Conservation (phyloP, 371 early-diverging fungal genomes). For the Saksenaea oblongispora region DNA sequence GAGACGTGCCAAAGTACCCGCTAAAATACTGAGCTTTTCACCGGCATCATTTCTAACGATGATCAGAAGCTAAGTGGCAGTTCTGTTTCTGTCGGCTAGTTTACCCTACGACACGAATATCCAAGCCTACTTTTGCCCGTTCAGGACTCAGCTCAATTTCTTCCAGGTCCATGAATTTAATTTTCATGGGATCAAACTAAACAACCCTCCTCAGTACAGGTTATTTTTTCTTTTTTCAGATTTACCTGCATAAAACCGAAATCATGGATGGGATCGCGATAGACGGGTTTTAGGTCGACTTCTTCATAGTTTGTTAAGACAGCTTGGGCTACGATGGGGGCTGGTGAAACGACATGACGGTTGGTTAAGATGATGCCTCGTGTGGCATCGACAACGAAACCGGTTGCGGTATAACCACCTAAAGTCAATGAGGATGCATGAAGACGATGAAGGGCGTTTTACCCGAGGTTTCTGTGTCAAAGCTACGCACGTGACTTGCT, state of each 20-base stretch:
- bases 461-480: slow-evolving; percentile 88
- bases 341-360: slow-evolving; percentile 86
- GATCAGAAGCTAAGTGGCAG: neutral
- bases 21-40: slow-evolving; percentile 33
- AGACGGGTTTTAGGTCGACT: slow-evolving; percentile 77
- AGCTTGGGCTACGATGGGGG: slow-evolving; percentile 82
- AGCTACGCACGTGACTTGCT: slow-evolving; percentile 81
- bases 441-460: too few species aligned
- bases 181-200: slow-evolving; percentile 73
- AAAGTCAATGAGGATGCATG: too few species aligned
- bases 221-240: neutral
- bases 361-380: slow-evolving; percentile 85
- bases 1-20: slow-evolving; percentile 78
- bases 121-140: slow-evolving; percentile 76
- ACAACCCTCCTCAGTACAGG: too few species aligned
- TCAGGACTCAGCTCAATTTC: slow-evolving; percentile 76
- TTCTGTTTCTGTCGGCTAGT: neutral
- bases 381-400: slow-evolving; percentile 87
- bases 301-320: slow-evolving; percentile 88
- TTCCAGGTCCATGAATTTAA: slow-evolving; percentile 73
- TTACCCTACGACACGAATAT: slow-evolving; percentile 79
- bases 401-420: slow-evolving; percentile 79
- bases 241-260: slow-evolving; percentile 79
- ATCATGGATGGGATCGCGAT: slow-evolving; percentile 86
- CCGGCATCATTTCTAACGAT: slow-evolving; percentile 25